phyloP scores from a whole-genome alignment of 202 grass and related monocot species.

The Miscanthus sacchariflorus region DNA sequence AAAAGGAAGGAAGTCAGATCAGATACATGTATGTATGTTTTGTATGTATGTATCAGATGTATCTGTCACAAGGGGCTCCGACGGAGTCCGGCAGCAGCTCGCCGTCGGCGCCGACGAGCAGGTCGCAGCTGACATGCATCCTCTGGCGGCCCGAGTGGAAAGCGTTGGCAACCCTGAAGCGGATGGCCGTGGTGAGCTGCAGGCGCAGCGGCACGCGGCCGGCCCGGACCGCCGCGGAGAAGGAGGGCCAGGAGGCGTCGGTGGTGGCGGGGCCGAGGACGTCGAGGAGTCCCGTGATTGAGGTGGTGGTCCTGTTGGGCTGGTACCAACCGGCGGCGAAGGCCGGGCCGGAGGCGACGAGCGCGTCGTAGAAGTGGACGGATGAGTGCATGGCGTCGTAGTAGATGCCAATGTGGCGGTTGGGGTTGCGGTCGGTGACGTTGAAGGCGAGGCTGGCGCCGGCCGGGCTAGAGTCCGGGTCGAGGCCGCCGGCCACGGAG shows the following conservation, averaged over 20 bases:
- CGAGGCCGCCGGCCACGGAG: conserved; percentile 40
- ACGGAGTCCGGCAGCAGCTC: conserved; percentile 10
- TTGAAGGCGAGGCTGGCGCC: conserved; percentile 58
- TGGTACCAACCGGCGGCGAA: conserved; percentile 66
- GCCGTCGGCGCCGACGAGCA: conserved; percentile 57
- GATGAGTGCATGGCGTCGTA: conserved; percentile 60
- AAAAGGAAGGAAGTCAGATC: no score
- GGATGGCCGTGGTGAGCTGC: conserved; percentile 55
- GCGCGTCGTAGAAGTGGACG: conserved; percentile 55
- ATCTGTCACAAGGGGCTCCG: no score
- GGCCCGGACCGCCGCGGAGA: conserved; percentile 48
- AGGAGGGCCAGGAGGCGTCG: conserved; percentile 42
- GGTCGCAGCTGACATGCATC: conserved; percentile 67
- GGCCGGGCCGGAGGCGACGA: conserved; percentile 56
- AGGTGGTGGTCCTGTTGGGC: conserved; percentile 72
- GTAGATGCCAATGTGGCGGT: conserved; percentile 67
- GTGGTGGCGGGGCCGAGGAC: conserved; percentile 32
- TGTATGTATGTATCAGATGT: no score
- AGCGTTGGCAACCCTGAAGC: conserved; percentile 59
- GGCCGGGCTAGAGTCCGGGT: conserved; percentile 21
- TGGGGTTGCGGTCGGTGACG: conserved; percentile 68
- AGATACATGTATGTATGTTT: no score
- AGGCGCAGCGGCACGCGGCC: conserved; percentile 59
- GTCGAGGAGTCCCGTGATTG: conserved; percentile 48
- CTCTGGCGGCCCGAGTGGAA: conserved; percentile 60